Evolutionary conservation across 768 basidiomycete species (phyloP).

Genomic region (Hypsizygus marmoreus): DNA sequence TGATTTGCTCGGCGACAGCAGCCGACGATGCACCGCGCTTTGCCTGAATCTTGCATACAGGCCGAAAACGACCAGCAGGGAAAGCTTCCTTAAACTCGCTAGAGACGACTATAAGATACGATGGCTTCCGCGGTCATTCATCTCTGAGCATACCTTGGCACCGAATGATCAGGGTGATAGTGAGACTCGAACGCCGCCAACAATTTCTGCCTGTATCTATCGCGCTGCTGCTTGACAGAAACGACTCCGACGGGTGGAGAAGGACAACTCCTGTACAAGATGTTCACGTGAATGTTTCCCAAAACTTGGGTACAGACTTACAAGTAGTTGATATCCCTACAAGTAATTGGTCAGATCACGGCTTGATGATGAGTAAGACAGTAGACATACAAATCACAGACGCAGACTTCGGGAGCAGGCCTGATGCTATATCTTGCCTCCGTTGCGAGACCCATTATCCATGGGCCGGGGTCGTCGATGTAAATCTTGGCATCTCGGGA

Average conservation of each 20-base stretch:
- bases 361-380: not conserved
- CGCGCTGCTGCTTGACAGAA: conserved; percentile 77
- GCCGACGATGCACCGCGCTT: conserved; percentile 79
- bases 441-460: conserved; percentile 89
- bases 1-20: conserved; percentile 86
- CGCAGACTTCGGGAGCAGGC: conserved; percentile 77
- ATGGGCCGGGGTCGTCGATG: conserved; percentile 95
- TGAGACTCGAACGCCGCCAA: conserved; percentile 80
- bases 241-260: conserved; percentile 76
- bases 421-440: conserved; percentile 81
- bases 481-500: conserved; percentile 91
- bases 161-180: conserved; percentile 87
- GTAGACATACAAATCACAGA: conserved; percentile 78
- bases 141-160: conserved; percentile 55
- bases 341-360: conserved; percentile 5
- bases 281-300: conserved; percentile 10
- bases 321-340: conserved; percentile 81
- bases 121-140: conserved; percentile 3
- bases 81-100: conserved; percentile 96
- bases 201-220: conserved; percentile 74
- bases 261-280: conserved; percentile 61
- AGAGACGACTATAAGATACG: conserved; percentile 14
- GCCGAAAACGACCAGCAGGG: conserved; percentile 88
- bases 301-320: conserved; percentile 33
- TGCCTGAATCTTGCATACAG: conserved; percentile 87